Conservation (phyloP, 768 basidiomycete species). For the Lyophyllum decastes region DNA sequence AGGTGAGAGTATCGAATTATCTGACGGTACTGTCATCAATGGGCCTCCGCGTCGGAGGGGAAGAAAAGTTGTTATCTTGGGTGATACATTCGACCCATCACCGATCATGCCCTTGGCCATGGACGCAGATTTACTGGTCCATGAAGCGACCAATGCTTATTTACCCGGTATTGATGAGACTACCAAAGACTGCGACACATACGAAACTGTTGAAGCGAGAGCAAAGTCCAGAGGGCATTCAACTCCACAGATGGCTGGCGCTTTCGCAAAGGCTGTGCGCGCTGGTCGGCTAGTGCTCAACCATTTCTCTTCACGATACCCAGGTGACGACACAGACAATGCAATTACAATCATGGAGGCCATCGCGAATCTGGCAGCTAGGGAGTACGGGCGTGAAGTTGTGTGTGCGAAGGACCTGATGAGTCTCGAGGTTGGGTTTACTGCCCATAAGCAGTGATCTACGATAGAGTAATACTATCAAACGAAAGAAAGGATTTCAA, state of each 20-base stretch:
- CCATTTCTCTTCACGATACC: slow-evolving; percentile 84
- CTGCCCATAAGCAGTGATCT: slow-evolving; percentile 22
- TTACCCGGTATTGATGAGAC: slow-evolving; percentile 62
- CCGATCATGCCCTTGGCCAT: slow-evolving; percentile 58
- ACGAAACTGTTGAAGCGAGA: slow-evolving; percentile 58
- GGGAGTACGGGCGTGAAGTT: slow-evolving; percentile 56
- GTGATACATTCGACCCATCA: slow-evolving; percentile 85
- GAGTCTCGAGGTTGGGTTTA: slow-evolving; percentile 58
- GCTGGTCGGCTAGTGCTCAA: slow-evolving; percentile 73
- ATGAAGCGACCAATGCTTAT: slow-evolving; percentile 90
- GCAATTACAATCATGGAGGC: slow-evolving; percentile 61
- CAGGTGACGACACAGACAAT: slow-evolving; percentile 58
- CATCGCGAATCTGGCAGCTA: slow-evolving; percentile 57
- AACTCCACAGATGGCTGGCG: slow-evolving; percentile 88
- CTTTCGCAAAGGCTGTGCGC: slow-evolving; percentile 67
- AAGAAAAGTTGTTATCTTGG: slow-evolving; percentile 78
- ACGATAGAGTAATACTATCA: slow-evolving; percentile 15
- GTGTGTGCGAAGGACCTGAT: slow-evolving; percentile 76
- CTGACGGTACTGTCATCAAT: slow-evolving; percentile 71
- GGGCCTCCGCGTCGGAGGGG: slow-evolving; percentile 69
- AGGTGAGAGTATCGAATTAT: slow-evolving; percentile 61
- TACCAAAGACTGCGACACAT: slow-evolving; percentile 64
- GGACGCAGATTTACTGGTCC: slow-evolving; percentile 74
- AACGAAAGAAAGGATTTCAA: slow-evolving; percentile 21
- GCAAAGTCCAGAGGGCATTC: slow-evolving; percentile 84